A percentile compares a stretch with the other conserved stretches of the same genome.
Evolutionary conservation across 2,329 filamentous ascomycete species (phyloP).

Genomic region (Xylariales sp.): DNA sequence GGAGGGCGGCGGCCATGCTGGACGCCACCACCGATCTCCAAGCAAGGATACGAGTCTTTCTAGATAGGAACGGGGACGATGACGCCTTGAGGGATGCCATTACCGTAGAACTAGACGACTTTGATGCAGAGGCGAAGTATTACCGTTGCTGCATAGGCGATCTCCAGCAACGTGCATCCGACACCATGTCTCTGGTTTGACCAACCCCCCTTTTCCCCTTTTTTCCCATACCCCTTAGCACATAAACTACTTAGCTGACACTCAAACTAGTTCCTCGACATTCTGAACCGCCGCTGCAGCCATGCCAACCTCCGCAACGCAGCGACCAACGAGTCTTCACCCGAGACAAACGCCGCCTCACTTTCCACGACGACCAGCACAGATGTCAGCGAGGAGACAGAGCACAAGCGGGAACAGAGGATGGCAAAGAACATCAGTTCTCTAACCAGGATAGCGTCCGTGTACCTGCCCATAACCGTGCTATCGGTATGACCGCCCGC

Average conservation of each 20-base stretch:
- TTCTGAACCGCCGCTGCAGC: slow-evolving; percentile 1
- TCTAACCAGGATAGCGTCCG: background rate
- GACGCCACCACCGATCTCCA: too few species aligned
- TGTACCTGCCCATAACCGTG: background rate
- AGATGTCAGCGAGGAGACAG: background rate
- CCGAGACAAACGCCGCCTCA: too few species aligned
- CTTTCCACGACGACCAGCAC: background rate
- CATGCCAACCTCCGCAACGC: background rate
- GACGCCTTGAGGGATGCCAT: background rate
- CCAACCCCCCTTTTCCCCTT: too few species aligned
- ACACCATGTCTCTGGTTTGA: background rate
- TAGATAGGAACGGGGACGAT: too few species aligned
- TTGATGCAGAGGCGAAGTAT: slow-evolving; percentile 4
- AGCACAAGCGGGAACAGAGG: background rate
- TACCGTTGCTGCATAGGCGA: background rate
- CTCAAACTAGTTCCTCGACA: background rate
- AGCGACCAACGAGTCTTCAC: background rate
- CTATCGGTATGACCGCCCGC: background rate
- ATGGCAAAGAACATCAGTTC: background rate
- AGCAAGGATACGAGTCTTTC: too few species aligned
- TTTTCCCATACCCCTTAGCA: too few species aligned
- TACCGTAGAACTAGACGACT: background rate
- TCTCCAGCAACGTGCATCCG: slow-evolving; percentile 5
- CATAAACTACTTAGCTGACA: too few species aligned
- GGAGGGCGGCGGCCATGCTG: too few species aligned